Conservation (phyloP, 371 early-diverging fungal species). For the Capillidium heterosporum region DNA sequence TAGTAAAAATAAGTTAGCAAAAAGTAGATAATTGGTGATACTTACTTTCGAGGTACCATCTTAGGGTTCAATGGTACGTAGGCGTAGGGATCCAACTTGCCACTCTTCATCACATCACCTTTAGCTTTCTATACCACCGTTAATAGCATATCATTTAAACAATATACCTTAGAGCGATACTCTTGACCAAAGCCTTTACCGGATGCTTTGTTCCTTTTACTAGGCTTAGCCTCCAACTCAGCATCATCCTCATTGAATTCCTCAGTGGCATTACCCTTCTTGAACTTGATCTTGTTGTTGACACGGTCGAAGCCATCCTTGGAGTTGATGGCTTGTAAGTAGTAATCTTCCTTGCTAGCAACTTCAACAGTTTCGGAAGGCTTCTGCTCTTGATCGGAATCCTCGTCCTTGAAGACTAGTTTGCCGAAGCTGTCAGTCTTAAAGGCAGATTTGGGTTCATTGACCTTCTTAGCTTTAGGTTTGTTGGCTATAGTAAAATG, state of each 20-base stretch:
- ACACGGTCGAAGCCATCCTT: constrained; percentile 74
- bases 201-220: constrained; percentile 11
- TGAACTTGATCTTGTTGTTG: constrained; percentile 74
- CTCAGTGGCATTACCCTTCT: constrained; percentile 29
- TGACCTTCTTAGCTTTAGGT: constrained; percentile 7
- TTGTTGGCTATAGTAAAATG: constrained; percentile 3
- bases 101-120: constrained; percentile 81
- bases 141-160: background rate
- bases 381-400: constrained; percentile 7
- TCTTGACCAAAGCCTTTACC: constrained; percentile 25
- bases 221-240: constrained; percentile 15
- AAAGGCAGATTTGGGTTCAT: constrained; percentile 23
- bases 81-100: constrained; percentile 83
- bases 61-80: constrained; percentile 62
- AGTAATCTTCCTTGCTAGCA: constrained; percentile 52
- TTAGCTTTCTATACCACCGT: constrained; percentile 34
- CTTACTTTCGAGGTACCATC: constrained; percentile 4
- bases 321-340: constrained; percentile 55
- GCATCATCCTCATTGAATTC: constrained; percentile 37
- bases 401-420: constrained; percentile 37
- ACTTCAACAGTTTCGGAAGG: constrained; percentile 16
- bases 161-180: constrained; percentile 24
- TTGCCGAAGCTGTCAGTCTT: constrained; percentile 52
- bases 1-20: background rate
- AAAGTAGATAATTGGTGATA: background rate